phyloP scores from a whole-genome alignment of 768 basidiomycete genomes.

The Vararia minispora region DNA sequence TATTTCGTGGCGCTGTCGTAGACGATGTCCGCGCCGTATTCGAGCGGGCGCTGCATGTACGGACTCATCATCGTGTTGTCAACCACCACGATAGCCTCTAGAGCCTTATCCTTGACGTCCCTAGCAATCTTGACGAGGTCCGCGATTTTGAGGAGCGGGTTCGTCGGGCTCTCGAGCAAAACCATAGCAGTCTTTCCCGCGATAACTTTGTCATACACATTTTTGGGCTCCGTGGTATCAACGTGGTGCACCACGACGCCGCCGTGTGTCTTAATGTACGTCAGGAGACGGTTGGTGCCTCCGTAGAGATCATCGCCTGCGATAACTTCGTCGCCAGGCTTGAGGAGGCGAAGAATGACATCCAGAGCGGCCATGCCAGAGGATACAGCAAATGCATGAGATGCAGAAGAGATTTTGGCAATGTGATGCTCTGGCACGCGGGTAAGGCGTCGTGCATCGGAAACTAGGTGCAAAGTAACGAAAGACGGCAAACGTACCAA shows the following conservation, averaged over 20 bases:
- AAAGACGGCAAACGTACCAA: slow-evolving; percentile 44
- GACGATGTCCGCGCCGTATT: slow-evolving; percentile 93
- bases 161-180: slow-evolving; percentile 93
- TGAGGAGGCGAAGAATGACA: slow-evolving; percentile 85
- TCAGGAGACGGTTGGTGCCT: slow-evolving; percentile 90
- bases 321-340: slow-evolving; percentile 91
- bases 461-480: background rate
- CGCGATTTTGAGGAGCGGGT: slow-evolving; percentile 90
- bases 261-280: slow-evolving; percentile 77
- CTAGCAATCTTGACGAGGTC: slow-evolving; percentile 79
- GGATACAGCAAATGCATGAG: slow-evolving; percentile 83
- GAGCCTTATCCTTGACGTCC: slow-evolving; percentile 73
- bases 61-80: slow-evolving; percentile 99
- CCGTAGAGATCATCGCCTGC: slow-evolving; percentile 98
- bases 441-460: background rate
- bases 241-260: slow-evolving; percentile 89
- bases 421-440: slow-evolving; percentile 76
- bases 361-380: slow-evolving; percentile 99
- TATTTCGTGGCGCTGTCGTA: slow-evolving; percentile 99
- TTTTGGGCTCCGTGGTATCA: slow-evolving; percentile 72
- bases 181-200: slow-evolving; percentile 85
- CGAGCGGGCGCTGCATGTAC: slow-evolving; percentile 88
- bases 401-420: slow-evolving; percentile 90
- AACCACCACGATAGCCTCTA: slow-evolving; percentile 75
- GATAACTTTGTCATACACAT: slow-evolving; percentile 51